These are phyloP conservation scores for Zymoseptoria ardabiliae DNA, from an alignment of 2,329 filamentous ascomycete species.

Conservation along the genomic window DNA sequence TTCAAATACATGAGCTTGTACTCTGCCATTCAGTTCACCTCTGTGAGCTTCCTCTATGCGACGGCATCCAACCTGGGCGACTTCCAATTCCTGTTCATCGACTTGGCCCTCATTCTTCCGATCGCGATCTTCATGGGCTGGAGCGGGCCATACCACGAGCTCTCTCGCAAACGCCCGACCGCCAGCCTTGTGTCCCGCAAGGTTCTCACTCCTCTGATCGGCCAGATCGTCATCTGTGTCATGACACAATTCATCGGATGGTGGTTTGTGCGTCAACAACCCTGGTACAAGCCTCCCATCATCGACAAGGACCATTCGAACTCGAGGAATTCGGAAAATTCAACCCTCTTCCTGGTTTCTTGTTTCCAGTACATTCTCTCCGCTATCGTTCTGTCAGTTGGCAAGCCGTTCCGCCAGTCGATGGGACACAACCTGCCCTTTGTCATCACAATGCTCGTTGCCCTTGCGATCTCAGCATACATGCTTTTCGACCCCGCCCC, in stretches of 20 bases:
- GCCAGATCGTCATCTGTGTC: conserved; percentile 78
- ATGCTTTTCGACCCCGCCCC: conserved; percentile 70
- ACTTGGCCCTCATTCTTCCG: conserved; percentile 82
- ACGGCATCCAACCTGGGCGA: conserved; percentile 91
- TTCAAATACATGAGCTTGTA: conserved; percentile 99
- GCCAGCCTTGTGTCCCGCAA: conserved; percentile 89
- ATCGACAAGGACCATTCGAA: conserved; percentile 73
- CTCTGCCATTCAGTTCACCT: conserved; percentile 97
- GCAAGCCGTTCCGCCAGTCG: conserved; percentile 76
- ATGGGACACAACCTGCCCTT: conserved; percentile 81
- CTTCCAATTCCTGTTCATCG: conserved; percentile 97
- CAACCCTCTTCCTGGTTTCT: conserved; percentile 77
- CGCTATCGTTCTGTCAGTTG: conserved; percentile 84
- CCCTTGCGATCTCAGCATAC: conserved; percentile 63
- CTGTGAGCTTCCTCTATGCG: conserved; percentile 92
- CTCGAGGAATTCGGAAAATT: conserved; percentile 88
- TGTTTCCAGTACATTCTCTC: conserved; percentile 94
- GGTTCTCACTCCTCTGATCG: conserved; percentile 79
- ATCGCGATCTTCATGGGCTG: conserved; percentile 99
- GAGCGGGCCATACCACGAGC: conserved; percentile 71
- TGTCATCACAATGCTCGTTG: conserved; percentile 63
- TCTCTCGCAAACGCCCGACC: conserved; percentile 80
- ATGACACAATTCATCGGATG: conserved; percentile 68
- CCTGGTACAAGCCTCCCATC: conserved; percentile 79
- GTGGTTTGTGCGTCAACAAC: conserved; percentile 64